These are phyloP conservation scores for Cladophialophora yegresii DNA, from an alignment of 2,329 filamentous ascomycete species.

Conservation along the genomic window DNA sequence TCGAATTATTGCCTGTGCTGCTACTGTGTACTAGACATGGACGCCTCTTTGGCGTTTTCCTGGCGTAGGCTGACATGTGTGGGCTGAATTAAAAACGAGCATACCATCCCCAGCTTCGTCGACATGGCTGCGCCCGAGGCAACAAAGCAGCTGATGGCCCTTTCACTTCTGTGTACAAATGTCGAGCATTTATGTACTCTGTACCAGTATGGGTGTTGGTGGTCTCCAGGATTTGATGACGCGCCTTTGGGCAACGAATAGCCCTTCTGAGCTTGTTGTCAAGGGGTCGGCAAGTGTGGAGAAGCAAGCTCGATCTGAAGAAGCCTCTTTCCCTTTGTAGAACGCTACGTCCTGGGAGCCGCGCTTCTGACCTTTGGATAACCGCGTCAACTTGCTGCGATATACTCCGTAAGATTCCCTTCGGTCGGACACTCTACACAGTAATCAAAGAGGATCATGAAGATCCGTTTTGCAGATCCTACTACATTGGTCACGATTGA, in stretches of 20 bases:
- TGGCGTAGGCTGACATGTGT: not conserved
- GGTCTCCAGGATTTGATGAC: not conserved
- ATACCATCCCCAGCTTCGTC: no score
- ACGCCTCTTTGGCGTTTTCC: not conserved
- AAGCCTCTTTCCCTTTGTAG: not conserved
- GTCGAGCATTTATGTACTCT: not conserved
- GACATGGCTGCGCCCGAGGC: not conserved
- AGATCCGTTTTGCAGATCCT: slow-evolving; percentile 18
- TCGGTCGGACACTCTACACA: slow-evolving; percentile 5
- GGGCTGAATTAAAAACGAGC: not conserved
- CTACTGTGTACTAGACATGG: not conserved
- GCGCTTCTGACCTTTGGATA: not conserved
- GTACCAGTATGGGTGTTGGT: not conserved
- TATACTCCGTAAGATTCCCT: slow-evolving; percentile 7
- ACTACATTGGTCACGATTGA: slow-evolving; percentile 1
- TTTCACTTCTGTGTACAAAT: not conserved
- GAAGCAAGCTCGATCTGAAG: not conserved
- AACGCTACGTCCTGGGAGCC: not conserved
- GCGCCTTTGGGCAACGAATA: not conserved
- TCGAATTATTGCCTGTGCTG: not conserved
- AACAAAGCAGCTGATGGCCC: not conserved
- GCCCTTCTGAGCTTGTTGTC: not conserved
- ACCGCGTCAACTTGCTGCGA: not conserved
- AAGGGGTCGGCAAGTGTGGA: not conserved
- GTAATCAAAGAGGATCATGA: slow-evolving; percentile 2